Percentiles rank a stretch among this genome's conserved stretches.
phyloP scores from a whole-genome alignment of 345 rosid genomes.

The Salix brachista region DNA sequence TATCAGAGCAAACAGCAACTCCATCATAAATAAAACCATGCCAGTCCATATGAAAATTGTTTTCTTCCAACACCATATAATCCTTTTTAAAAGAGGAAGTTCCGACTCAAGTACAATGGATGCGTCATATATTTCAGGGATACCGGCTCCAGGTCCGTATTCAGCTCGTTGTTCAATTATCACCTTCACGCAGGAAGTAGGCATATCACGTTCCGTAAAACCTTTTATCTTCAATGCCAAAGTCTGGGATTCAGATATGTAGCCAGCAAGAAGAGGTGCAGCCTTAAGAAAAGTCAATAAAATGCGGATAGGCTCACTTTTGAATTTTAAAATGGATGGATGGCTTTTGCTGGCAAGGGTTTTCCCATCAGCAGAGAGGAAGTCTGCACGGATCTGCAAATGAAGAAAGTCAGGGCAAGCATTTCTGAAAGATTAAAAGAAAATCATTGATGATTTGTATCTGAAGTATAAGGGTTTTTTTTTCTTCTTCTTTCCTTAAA shows the following conservation, averaged over 20 bases:
- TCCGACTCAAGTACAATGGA: constrained; percentile 50
- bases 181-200: constrained; percentile 62
- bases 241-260: constrained; percentile 67
- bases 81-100: constrained; percentile 52
- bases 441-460: neutral
- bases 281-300: constrained; percentile 58
- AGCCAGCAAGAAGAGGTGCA: constrained; percentile 71
- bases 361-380: constrained; percentile 57
- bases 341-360: constrained; percentile 52
- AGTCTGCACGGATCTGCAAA: constrained; percentile 74
- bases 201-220: constrained; percentile 47
- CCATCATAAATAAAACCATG: constrained; percentile 35
- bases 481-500: too few relatives aligned
- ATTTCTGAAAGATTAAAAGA: neutral
- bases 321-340: constrained; percentile 72
- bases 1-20: constrained; percentile 43
- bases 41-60: constrained; percentile 62
- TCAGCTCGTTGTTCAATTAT: constrained; percentile 71
- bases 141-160: constrained; percentile 55
- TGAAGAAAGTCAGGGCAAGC: constrained; percentile 3
- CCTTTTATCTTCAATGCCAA: constrained; percentile 57
- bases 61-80: constrained; percentile 74
- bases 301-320: constrained; percentile 66
- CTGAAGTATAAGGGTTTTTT: neutral
- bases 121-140: constrained; percentile 79